These are phyloP conservation scores for Colletotrichum gloeosporioides DNA, from an alignment of 2,329 filamentous ascomycete genomes.

Conservation along the genomic window DNA sequence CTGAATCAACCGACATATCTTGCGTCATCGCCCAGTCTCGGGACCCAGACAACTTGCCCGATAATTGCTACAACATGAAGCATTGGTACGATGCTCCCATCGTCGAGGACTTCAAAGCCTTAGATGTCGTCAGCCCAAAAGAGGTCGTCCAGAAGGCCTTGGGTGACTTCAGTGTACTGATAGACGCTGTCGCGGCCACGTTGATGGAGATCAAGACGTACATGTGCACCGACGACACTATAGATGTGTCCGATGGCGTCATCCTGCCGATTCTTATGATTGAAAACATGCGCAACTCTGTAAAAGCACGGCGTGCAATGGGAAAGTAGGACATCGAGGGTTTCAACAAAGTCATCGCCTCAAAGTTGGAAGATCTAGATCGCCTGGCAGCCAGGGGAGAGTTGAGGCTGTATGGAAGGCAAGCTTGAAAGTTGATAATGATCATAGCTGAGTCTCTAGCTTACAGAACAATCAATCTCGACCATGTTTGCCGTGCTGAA, in stretches of 20 bases:
- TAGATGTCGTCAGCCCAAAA: not conserved
- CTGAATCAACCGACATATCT: not conserved
- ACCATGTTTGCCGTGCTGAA: no score
- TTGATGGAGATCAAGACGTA: not conserved
- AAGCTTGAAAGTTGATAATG: not conserved
- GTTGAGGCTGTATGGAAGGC: not conserved
- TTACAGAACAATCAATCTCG: no score
- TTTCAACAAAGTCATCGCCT: not conserved
- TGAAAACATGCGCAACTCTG: not conserved
- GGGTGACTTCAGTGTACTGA: not conserved
- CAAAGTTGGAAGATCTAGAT: not conserved
- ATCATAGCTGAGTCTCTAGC: no score
- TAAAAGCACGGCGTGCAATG: not conserved
- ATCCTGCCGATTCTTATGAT: not conserved
- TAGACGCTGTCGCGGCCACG: not conserved
- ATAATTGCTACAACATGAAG: not conserved
- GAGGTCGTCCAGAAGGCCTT: not conserved
- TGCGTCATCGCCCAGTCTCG: not conserved
- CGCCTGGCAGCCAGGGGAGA: accelerated
- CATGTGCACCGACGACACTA: not conserved
- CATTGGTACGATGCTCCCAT: not conserved
- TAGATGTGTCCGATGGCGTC: not conserved
- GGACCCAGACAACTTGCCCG: not conserved
- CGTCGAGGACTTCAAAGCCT: not conserved
- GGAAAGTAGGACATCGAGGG: not conserved